Percentiles rank a stretch among this genome's conserved stretches.
phyloP scores from a whole-genome alignment of 2,329 filamentous ascomycete genomes.

The Pestalotiopsis sp. region DNA sequence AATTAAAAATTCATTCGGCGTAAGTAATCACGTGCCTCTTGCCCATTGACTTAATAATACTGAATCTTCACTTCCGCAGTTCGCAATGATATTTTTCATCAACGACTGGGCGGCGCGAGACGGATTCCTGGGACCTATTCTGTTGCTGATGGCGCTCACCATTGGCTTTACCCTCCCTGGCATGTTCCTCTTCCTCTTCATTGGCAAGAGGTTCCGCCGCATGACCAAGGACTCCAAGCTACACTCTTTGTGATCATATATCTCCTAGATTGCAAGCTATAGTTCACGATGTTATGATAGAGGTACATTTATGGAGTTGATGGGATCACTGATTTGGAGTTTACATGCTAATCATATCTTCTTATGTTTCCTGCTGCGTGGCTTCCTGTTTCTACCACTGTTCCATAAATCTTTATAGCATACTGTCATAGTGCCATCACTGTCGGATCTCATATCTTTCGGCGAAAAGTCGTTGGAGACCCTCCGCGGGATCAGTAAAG shows the following conservation, averaged over 20 bases:
- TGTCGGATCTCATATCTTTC: too few relatives aligned
- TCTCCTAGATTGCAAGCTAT: background rate
- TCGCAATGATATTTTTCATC: conserved; percentile 34
- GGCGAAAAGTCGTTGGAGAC: background rate
- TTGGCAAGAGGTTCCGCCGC: conserved; percentile 32
- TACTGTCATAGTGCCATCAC: too few relatives aligned
- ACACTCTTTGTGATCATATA: conserved; percentile 24
- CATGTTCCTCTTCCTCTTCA: conserved; percentile 29
- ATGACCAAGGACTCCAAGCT: conserved; percentile 33
- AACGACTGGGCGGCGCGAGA: conserved; percentile 29
- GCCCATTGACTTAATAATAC: background rate
- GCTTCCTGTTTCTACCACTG: too few relatives aligned
- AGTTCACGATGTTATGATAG: too few relatives aligned
- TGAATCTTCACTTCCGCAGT: conserved; percentile 20
- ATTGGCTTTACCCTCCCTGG: conserved; percentile 29
- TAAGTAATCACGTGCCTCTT: conserved; percentile 22
- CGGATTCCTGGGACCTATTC: conserved; percentile 29
- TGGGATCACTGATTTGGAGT: too few relatives aligned
- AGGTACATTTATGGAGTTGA: too few relatives aligned
- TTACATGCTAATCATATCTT: too few relatives aligned
- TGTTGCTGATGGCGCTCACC: conserved; percentile 31
- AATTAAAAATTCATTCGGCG: conserved; percentile 59
- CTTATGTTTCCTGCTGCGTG: too few relatives aligned
- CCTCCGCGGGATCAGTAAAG: background rate
- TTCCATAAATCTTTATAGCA: too few relatives aligned